Percentiles rank a stretch among this genome's conserved stretches.
Evolutionary conservation across 305 asterid genomes (phyloP).

Genomic region (Fraxinus paxiana): DNA sequence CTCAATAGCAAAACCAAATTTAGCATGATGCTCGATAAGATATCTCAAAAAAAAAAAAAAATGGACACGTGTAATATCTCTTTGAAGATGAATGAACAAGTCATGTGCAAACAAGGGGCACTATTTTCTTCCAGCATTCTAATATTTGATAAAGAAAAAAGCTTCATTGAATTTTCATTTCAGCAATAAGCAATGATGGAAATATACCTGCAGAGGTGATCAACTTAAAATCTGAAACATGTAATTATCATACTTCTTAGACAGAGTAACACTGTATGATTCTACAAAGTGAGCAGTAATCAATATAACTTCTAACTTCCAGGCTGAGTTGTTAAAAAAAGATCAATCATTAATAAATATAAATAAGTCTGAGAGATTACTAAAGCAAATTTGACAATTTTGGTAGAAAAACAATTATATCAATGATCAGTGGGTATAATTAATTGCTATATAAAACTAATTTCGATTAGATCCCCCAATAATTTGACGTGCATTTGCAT

Average conservation of each 20-base stretch:
- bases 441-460: not conserved
- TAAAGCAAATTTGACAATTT: not conserved
- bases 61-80: not conserved
- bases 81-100: slow-evolving; percentile 4
- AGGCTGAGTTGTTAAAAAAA: not conserved
- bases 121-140: not conserved
- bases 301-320: not conserved
- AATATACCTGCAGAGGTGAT: not conserved
- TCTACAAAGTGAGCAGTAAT: not conserved
- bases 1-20: not conserved
- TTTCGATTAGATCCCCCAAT: not conserved
- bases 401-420: not conserved
- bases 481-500: not conserved
- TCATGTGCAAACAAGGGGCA: not conserved
- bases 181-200: slow-evolving; percentile 4
- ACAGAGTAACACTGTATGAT: not conserved
- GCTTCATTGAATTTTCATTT: not conserved
- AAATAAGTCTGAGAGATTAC: not conserved
- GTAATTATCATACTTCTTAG: not conserved
- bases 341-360: not conserved
- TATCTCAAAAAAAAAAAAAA: not conserved
- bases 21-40: not conserved
- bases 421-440: not conserved
- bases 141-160: slow-evolving; percentile 1
- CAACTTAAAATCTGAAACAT: not conserved